Evolutionary conservation across 495 filamentous ascomycete species (phyloP), one percentile per base, ranked within the genome.

Genomic region (Penicillium subrubescens): DNA sequence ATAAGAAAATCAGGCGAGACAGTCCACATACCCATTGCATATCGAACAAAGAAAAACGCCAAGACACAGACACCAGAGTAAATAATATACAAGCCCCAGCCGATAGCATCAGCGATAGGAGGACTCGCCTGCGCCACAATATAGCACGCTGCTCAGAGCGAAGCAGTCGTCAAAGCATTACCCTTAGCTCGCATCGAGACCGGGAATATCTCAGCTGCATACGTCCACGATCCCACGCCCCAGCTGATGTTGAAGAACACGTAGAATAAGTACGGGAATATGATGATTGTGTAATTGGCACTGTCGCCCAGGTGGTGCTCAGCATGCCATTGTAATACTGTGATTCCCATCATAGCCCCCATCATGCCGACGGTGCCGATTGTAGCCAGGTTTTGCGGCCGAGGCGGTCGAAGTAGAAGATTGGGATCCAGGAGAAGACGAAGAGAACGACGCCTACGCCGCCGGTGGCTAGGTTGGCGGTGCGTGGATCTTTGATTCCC

Each of bases 81-180:
- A 17, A 41, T 41, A 41, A 41, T 41, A 4, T 41, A 41, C 37
- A 41, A 17, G 3, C 37, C 37, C 37, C 37, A 41, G 14, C 37
- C 37, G 6, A 41, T 41, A 41, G 37, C 37, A 41, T 41, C 37
- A 5, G 90, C 79, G 83, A 92, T 88, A 62, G 87, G 84, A 0
- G 89, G 88, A 3, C 89, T 92, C 14, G 90, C 88, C 76, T 89
- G 85, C 19, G 87, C 89, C 46, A 91, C 86, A 63, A 86, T 84
- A 67, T 74, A 79, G 27, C 65, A 71, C 39, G 69, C 67, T 11
- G 72, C 68, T 66, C 73, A 74, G 27, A 73, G 74, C 7, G 77
- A 69, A 3, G 66, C 69, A 3, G 71, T 74, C 5, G 59, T 63
- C 5, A 73, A 55, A 5, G 70, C 71, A 63, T 71, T 74, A 0